Evolutionary conservation across 2,329 filamentous ascomycete species (phyloP).

Genomic region (Fusarium sp.): DNA sequence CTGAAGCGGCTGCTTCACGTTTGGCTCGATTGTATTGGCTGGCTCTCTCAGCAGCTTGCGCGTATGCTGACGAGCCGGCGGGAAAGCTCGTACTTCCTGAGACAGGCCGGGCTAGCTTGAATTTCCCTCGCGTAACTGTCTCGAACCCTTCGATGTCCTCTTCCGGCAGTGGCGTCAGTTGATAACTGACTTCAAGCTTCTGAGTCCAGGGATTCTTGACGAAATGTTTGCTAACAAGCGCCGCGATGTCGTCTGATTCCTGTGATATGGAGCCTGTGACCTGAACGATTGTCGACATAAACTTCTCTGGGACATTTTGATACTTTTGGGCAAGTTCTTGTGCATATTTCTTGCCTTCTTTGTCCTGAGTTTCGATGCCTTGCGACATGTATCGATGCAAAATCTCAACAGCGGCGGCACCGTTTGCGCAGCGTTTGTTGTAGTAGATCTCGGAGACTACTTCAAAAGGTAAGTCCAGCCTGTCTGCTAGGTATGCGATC

Average conservation of each 20-base stretch:
- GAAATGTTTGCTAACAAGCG: constrained; percentile 57
- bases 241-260: constrained; percentile 56
- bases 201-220: constrained; percentile 53
- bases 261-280: constrained; percentile 51
- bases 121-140: constrained; percentile 26
- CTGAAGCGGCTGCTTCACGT: constrained; percentile 52
- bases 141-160: constrained; percentile 50
- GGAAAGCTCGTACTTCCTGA: constrained; percentile 2
- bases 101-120: constrained; percentile 13
- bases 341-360: constrained; percentile 47
- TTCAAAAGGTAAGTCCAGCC: constrained; percentile 55
- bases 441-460: constrained; percentile 57
- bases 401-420: constrained; percentile 56
- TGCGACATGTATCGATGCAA: constrained; percentile 57
- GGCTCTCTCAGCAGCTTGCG: constrained; percentile 47
- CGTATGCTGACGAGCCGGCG: constrained; percentile 34
- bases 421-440: constrained; percentile 53
- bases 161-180: constrained; percentile 51
- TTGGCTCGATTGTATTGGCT: constrained; percentile 48
- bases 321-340: constrained; percentile 53
- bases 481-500: constrained; percentile 58
- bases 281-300: constrained; percentile 57
- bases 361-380: constrained; percentile 50
- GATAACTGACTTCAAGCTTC: constrained; percentile 54
- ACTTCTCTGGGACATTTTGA: constrained; percentile 57